Evolutionary conservation across 2,329 filamentous ascomycete genomes (phyloP), one percentile per base, ranked within the genome.

Genomic region (Cercospora brassicicola): DNA sequence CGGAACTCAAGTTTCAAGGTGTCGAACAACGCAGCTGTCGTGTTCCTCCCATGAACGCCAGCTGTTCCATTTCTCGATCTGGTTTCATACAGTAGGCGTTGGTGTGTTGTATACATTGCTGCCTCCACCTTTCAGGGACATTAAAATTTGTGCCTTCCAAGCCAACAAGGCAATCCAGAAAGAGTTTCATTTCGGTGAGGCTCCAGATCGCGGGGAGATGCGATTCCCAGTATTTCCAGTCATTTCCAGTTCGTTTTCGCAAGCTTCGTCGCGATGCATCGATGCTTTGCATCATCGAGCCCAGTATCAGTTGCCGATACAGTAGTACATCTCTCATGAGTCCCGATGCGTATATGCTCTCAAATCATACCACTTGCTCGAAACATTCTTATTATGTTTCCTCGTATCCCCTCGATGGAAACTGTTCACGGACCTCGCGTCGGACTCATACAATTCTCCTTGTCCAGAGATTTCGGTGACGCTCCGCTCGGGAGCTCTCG

Each of bases 311-410:
- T 11, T 18, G 8, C 45, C 9, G 4, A 10, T 18, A 8, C 4
- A 51, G n/a, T 10, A 13, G n/a, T 10, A 20, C 18, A 62, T 20
- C 4, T 3, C n/a, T 64, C 62, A 64, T 6, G 48, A 53, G 4
- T 64, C 51, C 15, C 62, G 51, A 45, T 45, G 36, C 23, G 39
- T 31, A 45, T 59, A 53, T 4, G 48, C 62, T 18, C 62, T 28
- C 5, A 64, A 8, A 64, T 57, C 62, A 48, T 64, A 64, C 62
- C 62, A 64, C 23, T 57, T 64, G 31, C 33, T 57, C 51, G 26
- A 18, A 4, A 64, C 31, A 30, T 48, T 57, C 26, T 59, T 64
- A 13, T 64, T 64, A 33, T 57, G 62, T 42, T 64, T 64, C 20
- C 18, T 26, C 8, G 62, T 64, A 8, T 23, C 18, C 1, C 62